phyloP scores from a whole-genome alignment of 345 rosid genomes.

The Bruguiera parviflora region DNA sequence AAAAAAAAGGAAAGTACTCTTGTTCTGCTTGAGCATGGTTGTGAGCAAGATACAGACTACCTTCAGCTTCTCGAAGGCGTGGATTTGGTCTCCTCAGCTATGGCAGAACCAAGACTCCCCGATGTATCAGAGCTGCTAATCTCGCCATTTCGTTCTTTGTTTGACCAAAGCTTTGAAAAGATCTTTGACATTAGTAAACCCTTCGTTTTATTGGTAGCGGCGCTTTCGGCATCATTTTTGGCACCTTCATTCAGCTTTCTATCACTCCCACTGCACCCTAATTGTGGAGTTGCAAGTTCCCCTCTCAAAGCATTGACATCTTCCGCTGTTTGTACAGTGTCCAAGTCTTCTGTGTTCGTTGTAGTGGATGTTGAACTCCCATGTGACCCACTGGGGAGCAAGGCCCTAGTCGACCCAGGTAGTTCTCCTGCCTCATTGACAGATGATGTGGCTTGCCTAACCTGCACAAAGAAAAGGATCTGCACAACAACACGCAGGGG shows the following conservation, averaged over 20 bases:
- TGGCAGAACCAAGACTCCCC: constrained; percentile 44
- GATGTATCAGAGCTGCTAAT: constrained; percentile 62
- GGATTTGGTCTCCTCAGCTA: constrained; percentile 27
- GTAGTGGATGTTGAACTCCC: constrained; percentile 81
- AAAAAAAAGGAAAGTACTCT: neutral
- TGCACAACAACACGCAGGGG: constrained; percentile 35
- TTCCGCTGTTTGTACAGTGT: constrained; percentile 60
- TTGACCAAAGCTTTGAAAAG: constrained; percentile 59
- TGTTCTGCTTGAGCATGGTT: neutral
- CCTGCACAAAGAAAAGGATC: constrained; percentile 35
- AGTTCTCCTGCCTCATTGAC: constrained; percentile 57
- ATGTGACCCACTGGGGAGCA: constrained; percentile 56
- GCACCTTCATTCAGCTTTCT: constrained; percentile 22
- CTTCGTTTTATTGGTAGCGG: constrained; percentile 41
- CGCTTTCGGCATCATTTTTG: constrained; percentile 37
- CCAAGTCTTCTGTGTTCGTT: constrained; percentile 86
- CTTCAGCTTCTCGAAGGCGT: constrained; percentile 73
- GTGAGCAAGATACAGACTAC: constrained; percentile 42
- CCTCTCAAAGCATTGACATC: constrained; percentile 70
- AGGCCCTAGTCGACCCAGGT: constrained; percentile 42
- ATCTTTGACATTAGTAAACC: constrained; percentile 51
- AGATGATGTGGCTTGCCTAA: constrained; percentile 33
- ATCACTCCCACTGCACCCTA: constrained; percentile 21
- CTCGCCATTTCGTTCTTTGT: constrained; percentile 58
- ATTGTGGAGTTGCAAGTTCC: constrained; percentile 47